Conservation (phyloP, 1,139 yeast genomes). For the Suhomyces guaymorum region DNA sequence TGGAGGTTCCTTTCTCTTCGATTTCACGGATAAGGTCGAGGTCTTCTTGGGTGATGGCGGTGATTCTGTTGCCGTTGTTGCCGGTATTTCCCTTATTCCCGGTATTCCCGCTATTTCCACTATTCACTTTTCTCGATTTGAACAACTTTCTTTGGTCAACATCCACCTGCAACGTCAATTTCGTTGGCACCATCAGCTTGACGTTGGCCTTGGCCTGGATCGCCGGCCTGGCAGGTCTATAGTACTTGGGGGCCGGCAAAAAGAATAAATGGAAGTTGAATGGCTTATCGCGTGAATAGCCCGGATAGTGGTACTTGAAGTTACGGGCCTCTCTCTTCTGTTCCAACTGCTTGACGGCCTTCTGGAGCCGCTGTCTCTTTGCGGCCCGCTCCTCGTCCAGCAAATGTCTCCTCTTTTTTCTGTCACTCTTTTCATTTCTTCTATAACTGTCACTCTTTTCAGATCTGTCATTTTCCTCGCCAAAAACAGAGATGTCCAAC, state of each 20-base stretch:
- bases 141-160: conserved; percentile 48
- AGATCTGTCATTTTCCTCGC: conserved; percentile 26
- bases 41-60: conserved; percentile 35
- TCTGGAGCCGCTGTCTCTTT: conserved; percentile 29
- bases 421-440: no score
- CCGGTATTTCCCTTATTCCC: no score
- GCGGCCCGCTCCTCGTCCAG: conserved; percentile 22
- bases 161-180: conserved; percentile 49
- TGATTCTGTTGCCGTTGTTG: conserved; percentile 16
- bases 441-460: no score
- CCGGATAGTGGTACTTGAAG: conserved; percentile 59
- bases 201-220: conserved; percentile 35
- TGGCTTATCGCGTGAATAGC: conserved; percentile 55
- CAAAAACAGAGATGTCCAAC: conserved; percentile 39
- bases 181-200: conserved; percentile 65
- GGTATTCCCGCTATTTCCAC: no score
- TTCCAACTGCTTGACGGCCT: conserved; percentile 36
- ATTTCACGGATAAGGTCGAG: conserved; percentile 33
- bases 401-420: conserved; percentile 22
- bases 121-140: conserved; percentile 30
- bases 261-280: conserved; percentile 68
- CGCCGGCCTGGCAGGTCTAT: conserved; percentile 54
- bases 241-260: conserved; percentile 60
- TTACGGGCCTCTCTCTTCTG: conserved; percentile 34
- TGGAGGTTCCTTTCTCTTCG: conserved; percentile 21